Base-by-base conservation (phyloP, 176 grass and related monocot species). In the Aechmea fasciata region DNA sequence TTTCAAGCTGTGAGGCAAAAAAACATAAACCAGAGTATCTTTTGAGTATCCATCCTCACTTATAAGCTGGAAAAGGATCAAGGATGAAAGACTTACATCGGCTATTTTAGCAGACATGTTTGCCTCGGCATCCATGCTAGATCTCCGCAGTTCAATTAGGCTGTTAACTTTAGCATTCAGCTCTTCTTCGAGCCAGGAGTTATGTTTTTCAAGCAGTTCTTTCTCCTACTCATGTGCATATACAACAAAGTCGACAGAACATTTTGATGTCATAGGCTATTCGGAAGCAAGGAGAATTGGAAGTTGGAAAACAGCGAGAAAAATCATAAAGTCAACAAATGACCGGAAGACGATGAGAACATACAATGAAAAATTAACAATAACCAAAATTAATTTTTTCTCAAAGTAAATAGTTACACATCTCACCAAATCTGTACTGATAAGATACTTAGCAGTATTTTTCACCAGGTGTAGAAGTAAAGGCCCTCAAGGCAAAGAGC, bases 181-280 rank as follows among this genome's bases (percentile, higher is more conserved):
- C 77, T 90, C 83, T 67, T 93, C 94, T 9, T 88, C 87, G 77
- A 99, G 89, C 84, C 87, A 90, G 20, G 79, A 75, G 70, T 88
- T 93, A 74, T 99, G 87, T 49, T 84, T 90, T 79, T 86, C 82
- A 62, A 99, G 86, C 63, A 99, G 72, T 67, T 93, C 84, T 50
- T 93, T 93, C 82, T 99, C 94, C 94, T 99, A 59, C 68, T 69
- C 83, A 87, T 18, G 20, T 11, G 23, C 14, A 61, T 61, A 9
- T 22, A 19, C 2, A 61, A 18, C 55, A 15, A 18, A 19, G 10
- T 1, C 15, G 10, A 61, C 13, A 61, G 15, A 61, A 61, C 15
- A 61, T 19, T 22, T 61, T 19, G 20, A 18, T 61, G 20, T 61
- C 52, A 57, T 57, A 57, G 4, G 20, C 55, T 18, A 61, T n/a